phyloP scores from a whole-genome alignment of 257 asterid species.

The Petunia axillaris region DNA sequence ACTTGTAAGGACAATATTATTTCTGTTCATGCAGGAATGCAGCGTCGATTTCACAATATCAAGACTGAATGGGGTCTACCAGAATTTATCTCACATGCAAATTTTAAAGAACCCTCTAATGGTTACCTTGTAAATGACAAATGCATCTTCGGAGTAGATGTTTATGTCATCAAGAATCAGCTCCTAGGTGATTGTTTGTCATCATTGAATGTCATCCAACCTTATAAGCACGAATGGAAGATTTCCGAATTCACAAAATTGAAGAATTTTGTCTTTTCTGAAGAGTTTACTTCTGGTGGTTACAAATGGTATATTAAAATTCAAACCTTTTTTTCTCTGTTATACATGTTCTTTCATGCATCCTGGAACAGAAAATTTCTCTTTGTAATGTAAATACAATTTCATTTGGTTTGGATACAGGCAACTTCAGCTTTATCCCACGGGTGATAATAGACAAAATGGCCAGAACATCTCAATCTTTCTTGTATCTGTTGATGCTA shows the following conservation, averaged over 20 bases:
- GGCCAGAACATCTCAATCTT: not conserved
- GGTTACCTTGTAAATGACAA: conserved; percentile 17
- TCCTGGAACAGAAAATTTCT: not conserved
- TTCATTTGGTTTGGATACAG: conserved; percentile 1
- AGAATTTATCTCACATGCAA: not conserved
- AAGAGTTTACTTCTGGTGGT: not conserved
- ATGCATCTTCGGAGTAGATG: conserved; percentile 8
- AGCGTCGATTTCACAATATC: not conserved
- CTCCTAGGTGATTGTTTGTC: conserved; percentile 5
- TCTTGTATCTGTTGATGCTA: not conserved
- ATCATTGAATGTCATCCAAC: not conserved
- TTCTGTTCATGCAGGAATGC: not conserved
- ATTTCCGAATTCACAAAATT: not conserved
- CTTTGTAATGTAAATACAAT: not conserved
- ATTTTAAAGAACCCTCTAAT: not conserved
- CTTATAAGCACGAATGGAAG: not conserved
- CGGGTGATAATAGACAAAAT: not conserved
- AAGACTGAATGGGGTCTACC: not conserved
- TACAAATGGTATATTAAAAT: not conserved
- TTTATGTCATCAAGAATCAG: conserved; percentile 3
- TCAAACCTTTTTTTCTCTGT: not conserved
- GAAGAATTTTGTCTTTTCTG: not conserved
- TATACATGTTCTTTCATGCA: not conserved
- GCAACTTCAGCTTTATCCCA: not conserved
- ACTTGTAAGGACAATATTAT: not conserved